These are phyloP conservation scores for Fomitopsis pulvina DNA, from an alignment of 768 basidiomycete species.

Conservation along the genomic window DNA sequence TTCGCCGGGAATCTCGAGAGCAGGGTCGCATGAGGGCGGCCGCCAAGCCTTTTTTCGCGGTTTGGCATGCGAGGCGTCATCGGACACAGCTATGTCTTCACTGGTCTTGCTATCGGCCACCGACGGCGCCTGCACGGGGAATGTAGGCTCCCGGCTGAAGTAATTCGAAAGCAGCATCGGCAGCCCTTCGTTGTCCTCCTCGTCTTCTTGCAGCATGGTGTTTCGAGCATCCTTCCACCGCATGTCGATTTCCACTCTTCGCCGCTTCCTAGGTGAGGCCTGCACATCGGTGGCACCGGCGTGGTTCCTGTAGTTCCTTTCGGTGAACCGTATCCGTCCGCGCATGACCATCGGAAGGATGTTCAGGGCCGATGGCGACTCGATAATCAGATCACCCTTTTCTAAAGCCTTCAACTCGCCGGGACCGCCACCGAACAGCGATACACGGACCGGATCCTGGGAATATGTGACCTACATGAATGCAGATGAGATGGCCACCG, in stretches of 20 bases:
- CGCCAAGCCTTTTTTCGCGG: conserved; percentile 23
- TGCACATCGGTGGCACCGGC: conserved; percentile 6
- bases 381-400: conserved; percentile 9
- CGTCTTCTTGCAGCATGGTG: conserved; percentile 35
- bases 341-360: conserved; percentile 32
- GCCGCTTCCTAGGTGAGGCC: conserved; percentile 40
- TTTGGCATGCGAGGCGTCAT: background rate
- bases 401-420: conserved; percentile 1
- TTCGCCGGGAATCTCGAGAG: conserved; percentile 61
- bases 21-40: conserved; percentile 39
- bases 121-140: background rate
- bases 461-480: conserved; percentile 14
- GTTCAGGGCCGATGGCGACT: conserved; percentile 31
- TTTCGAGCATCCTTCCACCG: conserved; percentile 45
- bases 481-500: background rate
- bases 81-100: background rate
- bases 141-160: conserved; percentile 1
- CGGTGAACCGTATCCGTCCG: conserved; percentile 36
- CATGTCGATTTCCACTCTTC: conserved; percentile 28
- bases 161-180: conserved; percentile 30
- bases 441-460: conserved; percentile 22
- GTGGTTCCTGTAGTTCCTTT: conserved; percentile 25
- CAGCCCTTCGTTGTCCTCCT: conserved; percentile 42
- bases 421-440: conserved; percentile 24
- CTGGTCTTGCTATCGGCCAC: background rate